phyloP scores from a whole-genome alignment of 352 stramenopile genomes.

The Phytophthora fragariae region DNA sequence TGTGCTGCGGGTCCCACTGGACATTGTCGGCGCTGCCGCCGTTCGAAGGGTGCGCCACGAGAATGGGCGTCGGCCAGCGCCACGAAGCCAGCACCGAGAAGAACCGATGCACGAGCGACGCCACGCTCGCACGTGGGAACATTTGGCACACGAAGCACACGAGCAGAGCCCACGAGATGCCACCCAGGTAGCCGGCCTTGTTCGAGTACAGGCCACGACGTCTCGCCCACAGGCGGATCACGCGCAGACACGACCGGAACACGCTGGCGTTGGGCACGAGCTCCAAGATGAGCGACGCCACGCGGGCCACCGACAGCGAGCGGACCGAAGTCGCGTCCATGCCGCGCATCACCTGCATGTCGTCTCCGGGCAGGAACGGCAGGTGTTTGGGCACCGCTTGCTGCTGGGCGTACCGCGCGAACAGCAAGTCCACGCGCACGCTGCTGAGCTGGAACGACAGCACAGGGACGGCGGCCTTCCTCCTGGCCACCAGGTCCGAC shows the following conservation, averaged over 20 bases:
- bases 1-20: conserved; percentile 79
- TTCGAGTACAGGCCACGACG: conserved; percentile 86
- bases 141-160: conserved; percentile 90
- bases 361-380: conserved; percentile 63
- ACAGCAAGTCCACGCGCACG: conserved; percentile 80
- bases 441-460: conserved; percentile 77
- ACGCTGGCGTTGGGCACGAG: conserved; percentile 78
- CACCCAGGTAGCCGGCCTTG: conserved; percentile 83
- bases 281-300: conserved; percentile 82
- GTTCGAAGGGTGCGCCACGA: conserved; percentile 70
- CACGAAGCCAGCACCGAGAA: conserved; percentile 83
- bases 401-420: conserved; percentile 70
- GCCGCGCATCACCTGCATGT: conserved; percentile 71
- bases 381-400: conserved; percentile 76
- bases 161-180: conserved; percentile 87
- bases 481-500: conserved; percentile 70
- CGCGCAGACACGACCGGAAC: conserved; percentile 76
- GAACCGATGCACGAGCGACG: conserved; percentile 79
- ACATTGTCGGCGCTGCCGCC: conserved; percentile 44
- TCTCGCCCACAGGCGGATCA: conserved; percentile 81
- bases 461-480: conserved; percentile 78
- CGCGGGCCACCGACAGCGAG: conserved; percentile 78
- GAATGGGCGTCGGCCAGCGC: conserved; percentile 83
- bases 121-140: conserved; percentile 81
- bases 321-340: conserved; percentile 84